phyloP scores from a whole-genome alignment of 495 filamentous ascomycete species.

The Penicillium dipodomyicola region DNA sequence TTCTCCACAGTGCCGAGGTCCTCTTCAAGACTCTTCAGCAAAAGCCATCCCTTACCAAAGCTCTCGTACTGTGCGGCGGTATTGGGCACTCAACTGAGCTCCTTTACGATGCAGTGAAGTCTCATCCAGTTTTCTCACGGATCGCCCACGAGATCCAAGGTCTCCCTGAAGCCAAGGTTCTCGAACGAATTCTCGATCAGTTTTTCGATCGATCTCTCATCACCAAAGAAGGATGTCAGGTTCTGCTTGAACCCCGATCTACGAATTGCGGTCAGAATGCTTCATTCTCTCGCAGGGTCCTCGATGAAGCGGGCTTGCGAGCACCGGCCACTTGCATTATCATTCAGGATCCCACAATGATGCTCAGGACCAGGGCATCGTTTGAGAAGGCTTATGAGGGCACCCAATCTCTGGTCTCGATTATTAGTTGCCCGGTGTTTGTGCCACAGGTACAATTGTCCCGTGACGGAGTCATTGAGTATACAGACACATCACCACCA shows the following conservation, averaged over 20 bases:
- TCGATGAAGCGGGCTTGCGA: conserved; percentile 22
- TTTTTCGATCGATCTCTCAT: conserved; percentile 25
- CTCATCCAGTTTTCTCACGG: conserved; percentile 21
- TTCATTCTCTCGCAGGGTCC: conserved; percentile 21
- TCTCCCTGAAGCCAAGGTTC: conserved; percentile 32
- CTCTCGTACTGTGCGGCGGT: conserved; percentile 38
- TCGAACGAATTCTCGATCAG: conserved; percentile 27
- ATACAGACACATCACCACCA: conserved; percentile 6
- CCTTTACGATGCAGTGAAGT: conserved; percentile 32
- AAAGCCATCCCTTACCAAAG: conserved; percentile 26
- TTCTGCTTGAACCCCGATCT: conserved; percentile 36
- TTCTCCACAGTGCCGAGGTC: conserved; percentile 13
- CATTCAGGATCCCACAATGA: conserved; percentile 43
- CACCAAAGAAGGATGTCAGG: conserved; percentile 17
- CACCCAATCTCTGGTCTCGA: conserved; percentile 9
- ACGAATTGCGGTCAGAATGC: conserved; percentile 43
- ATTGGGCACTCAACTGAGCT: conserved; percentile 38
- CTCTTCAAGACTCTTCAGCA: conserved; percentile 21
- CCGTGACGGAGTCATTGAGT: conserved; percentile 10
- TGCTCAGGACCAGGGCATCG: conserved; percentile 32
- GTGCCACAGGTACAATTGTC: conserved; percentile 24
- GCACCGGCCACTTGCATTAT: conserved; percentile 23
- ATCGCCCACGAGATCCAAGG: conserved; percentile 23
- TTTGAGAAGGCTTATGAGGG: conserved; percentile 31
- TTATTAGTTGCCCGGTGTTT: conserved; percentile 35